Evolutionary conservation across 352 stramenopile genomes (phyloP), one percentile per base, ranked within the genome.

Genomic region (Phytophthora cactorum): DNA sequence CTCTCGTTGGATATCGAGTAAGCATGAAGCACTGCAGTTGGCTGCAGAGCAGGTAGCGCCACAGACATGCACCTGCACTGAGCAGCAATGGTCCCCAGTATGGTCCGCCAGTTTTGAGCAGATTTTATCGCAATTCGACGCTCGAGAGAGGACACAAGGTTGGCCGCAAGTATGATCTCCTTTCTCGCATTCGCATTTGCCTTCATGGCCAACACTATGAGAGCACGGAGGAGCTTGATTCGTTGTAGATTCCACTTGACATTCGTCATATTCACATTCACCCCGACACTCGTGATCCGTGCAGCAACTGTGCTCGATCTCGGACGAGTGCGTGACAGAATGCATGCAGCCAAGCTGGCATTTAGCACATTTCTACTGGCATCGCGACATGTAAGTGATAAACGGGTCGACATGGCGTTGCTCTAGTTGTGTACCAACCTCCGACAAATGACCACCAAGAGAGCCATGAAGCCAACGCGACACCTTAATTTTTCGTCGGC

Each of bases 341-440:
- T 79, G 70, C 78, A 91, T 82, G 28, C 84, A 92, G 2, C 84
- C 84, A 5, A 92, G 65, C 28, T 81, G 75, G 15, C 79, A 92
- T 0, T 44, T 11, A 2, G 44, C 47, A 38, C 84, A 92, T 27
- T 38, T 68, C 14, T 84, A 71, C 41, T 83, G 63, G 52, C 82
- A 91, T 2, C 82, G 82, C 0, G 66, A 50, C 28, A 89, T 55
- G 12, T 80, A 78, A n/a, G 59, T 27, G 3, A 54, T 2, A 12
- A 75, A 12, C 2, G 31, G 52, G 6, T 59, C 36, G 12, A 39
- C 31, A 17, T 60, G 52, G 0, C 34, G 63, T 22, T 76, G 38
- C n/a, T 72, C 53, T 3, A 70, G 22, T 8, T 72, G 59, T 5
- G 31, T 43, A 1, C 70, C 32, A 3, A 66, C 59, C 5, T 74